phyloP scores from a whole-genome alignment of 2,329 filamentous ascomycete species.

The Calycina herbarum region DNA sequence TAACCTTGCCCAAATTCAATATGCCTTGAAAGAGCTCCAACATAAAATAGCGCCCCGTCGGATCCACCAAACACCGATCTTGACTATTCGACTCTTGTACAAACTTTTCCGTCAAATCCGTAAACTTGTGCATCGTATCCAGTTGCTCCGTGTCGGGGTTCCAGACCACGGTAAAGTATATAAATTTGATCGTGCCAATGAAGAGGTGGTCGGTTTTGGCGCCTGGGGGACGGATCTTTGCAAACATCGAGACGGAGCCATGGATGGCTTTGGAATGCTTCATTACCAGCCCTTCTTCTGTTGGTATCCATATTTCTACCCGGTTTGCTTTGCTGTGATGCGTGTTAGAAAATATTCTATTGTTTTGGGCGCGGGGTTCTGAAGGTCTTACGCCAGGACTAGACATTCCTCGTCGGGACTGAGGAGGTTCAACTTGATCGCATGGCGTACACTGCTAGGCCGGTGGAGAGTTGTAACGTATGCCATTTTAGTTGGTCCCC shows the following conservation, averaged over 20 bases:
- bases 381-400: constrained; percentile 73
- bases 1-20: constrained; percentile 62
- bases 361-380: constrained; percentile 2
- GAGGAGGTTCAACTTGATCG: constrained; percentile 76
- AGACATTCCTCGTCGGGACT: constrained; percentile 75
- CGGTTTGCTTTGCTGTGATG: constrained; percentile 73
- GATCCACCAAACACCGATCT: constrained; percentile 82
- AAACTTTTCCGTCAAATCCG: constrained; percentile 57
- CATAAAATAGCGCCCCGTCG: constrained; percentile 67
- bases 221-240: constrained; percentile 74
- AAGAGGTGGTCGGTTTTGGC: constrained; percentile 82
- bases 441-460: constrained; percentile 88
- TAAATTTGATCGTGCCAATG: constrained; percentile 83
- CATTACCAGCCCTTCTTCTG: constrained; percentile 63
- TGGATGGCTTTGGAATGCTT: constrained; percentile 73
- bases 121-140: constrained; percentile 50
- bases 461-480: constrained; percentile 93
- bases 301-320: constrained; percentile 77
- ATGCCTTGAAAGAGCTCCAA: constrained; percentile 69
- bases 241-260: constrained; percentile 82
- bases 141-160: constrained; percentile 56
- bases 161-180: constrained; percentile 91
- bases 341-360: constrained; percentile 25
- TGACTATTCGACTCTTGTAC: constrained; percentile 79
- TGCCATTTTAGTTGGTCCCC: constrained; percentile 61